Evolutionary conservation across 2,329 filamentous ascomycete genomes (phyloP).

Genomic region (Pseudogymnoascus verrucosus): DNA sequence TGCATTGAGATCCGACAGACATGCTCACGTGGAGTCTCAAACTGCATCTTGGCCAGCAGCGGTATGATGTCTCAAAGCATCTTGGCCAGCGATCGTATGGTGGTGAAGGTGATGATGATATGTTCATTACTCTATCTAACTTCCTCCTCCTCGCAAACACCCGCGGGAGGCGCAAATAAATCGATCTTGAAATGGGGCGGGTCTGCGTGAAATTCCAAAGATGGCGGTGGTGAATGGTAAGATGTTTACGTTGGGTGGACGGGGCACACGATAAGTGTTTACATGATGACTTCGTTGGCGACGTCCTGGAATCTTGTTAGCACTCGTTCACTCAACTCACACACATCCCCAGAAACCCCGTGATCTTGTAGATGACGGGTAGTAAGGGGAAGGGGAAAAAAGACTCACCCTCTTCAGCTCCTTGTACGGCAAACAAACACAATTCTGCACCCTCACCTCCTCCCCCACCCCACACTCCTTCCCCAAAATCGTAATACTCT

Average conservation of each 20-base stretch:
- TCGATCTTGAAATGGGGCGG: not conserved
- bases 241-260: not conserved
- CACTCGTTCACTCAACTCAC: conserved; percentile 10
- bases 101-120: not conserved
- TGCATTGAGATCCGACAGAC: not conserved
- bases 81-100: not conserved
- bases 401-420: conserved; percentile 83
- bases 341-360: too few species aligned
- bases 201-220: not conserved
- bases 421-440: conserved; percentile 94
- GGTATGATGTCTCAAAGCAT: not conserved
- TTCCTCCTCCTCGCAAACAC: not conserved
- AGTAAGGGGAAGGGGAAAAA: not conserved
- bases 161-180: not conserved
- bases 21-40: not conserved
- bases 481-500: conserved; percentile 94
- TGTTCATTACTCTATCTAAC: conserved; percentile 3
- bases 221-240: not conserved
- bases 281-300: conserved; percentile 87
- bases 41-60: not conserved
- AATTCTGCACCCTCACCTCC: conserved; percentile 94
- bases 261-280: conserved; percentile 25
- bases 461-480: conserved; percentile 94
- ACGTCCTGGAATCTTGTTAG: conserved; percentile 59
- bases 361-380: too few species aligned